Evolutionary conservation across 2,329 filamentous ascomycete genomes (phyloP).

Genomic region (Fusarium temperatum): DNA sequence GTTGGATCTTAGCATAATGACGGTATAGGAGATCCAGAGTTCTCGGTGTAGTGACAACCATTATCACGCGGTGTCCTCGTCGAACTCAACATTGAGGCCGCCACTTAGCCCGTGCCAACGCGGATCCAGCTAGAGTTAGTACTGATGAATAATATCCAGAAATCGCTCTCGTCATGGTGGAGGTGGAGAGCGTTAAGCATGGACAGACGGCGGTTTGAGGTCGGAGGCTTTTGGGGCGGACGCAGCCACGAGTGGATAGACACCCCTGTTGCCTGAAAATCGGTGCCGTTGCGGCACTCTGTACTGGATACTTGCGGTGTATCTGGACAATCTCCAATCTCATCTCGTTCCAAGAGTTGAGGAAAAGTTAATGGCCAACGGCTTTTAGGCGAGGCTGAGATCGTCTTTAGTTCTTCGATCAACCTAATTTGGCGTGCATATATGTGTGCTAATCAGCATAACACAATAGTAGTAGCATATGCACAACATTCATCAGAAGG

Average conservation of each 20-base stretch:
- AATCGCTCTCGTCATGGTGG: conserved; percentile 28
- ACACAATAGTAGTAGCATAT: conserved; percentile 15
- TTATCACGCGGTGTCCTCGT: conserved; percentile 32
- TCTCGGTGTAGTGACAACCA: conserved; percentile 1
- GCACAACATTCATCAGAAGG: conserved; percentile 37
- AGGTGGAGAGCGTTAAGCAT: conserved; percentile 40
- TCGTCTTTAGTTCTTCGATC: conserved; percentile 28
- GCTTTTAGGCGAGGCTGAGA: conserved; percentile 40
- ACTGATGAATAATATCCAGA: conserved; percentile 23
- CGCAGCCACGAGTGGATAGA: conserved; percentile 39
- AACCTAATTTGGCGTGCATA: conserved; percentile 21
- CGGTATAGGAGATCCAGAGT: conserved; percentile 24
- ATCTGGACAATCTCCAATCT: conserved; percentile 5
- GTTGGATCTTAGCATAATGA: conserved; percentile 21
- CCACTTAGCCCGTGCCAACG: conserved; percentile 34
- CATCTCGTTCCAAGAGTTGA: neutral
- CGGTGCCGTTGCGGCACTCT: conserved; percentile 31
- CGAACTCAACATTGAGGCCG: conserved; percentile 44
- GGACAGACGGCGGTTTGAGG: conserved; percentile 42
- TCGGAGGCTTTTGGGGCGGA: conserved; percentile 42
- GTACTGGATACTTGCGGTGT: conserved; percentile 29
- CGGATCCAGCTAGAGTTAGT: conserved; percentile 34
- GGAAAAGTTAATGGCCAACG: conserved; percentile 8
- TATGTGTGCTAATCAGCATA: conserved; percentile 24
- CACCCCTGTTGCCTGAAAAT: conserved; percentile 22